Base-by-base conservation (phyloP, 441 rosid species). In the Dalechampia spathulata region DNA sequence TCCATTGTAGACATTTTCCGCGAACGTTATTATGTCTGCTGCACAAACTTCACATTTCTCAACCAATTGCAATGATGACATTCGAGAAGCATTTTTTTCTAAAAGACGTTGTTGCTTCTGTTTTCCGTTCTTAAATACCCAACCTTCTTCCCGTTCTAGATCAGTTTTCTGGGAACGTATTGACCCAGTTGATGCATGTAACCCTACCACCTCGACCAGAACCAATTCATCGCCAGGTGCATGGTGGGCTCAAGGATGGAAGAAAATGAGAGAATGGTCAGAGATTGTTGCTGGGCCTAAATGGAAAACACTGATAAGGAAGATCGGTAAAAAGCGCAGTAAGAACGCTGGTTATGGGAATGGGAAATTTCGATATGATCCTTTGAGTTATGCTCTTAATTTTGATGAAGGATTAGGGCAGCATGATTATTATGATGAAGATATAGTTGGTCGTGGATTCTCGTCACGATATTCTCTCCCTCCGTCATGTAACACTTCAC, bases 161-260 rank as follows among this genome's bases (percentile, higher is more conserved):
- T 66, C 80, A 2, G 63, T 61, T 32, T 74, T 76, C 69, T 83
- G 89, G 94, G 70, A 77, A 44, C 58, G 79, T 12, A 68, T 81
- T 38, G 48, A 52, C 40, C 46, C 69, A 37, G 49, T 27, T 5
- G 75, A 75, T 5, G 5, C 7, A 30, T 13, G 42, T 20, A 41
- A 49, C 32, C 41, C 40, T 12, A 48, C 47, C 47, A 7, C 64
- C 1, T 44, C 55, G 2, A 1, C 45, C 7, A 0, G 32, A 0
- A 2, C 43, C 23, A 23, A 14, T 8, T 30, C n/a, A 2, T 7
- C 20, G 10, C 8, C 45, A 27, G n/a, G 17, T 20, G 58, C 11
- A 1, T 80, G 87, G 86, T 89, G 91, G 91, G 55, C 15, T 10
- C 62, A 72, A 0, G 85, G 87, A 0, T 86, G 96, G 92, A 74